Evolutionary conservation across 768 basidiomycete species (phyloP).

Genomic region (Kwoniella mangroviensis): DNA sequence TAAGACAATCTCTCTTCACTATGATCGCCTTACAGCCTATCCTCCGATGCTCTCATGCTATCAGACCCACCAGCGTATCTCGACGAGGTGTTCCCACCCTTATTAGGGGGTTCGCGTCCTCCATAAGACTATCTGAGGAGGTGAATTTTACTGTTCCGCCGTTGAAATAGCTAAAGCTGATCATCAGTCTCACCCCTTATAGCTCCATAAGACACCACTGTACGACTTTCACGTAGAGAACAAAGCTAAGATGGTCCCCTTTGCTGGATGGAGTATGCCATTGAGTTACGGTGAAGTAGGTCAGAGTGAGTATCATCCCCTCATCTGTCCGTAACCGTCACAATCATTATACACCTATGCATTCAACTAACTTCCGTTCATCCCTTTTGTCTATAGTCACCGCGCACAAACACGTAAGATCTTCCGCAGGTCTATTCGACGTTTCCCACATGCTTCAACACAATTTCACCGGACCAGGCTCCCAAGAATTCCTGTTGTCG

Average conservation of each 20-base stretch:
- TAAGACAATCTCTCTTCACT: background rate
- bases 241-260: constrained; percentile 93
- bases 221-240: constrained; percentile 82
- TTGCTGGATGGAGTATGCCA: constrained; percentile 95
- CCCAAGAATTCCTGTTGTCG: constrained; percentile 81
- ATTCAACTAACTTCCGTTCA: background rate
- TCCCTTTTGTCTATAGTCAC: constrained; percentile 64
- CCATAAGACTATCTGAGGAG: constrained; percentile 17
- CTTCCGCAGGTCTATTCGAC: constrained; percentile 84
- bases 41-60: constrained; percentile 15
- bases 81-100: background rate
- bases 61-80: background rate
- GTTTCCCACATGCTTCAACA: constrained; percentile 96
- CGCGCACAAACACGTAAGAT: constrained; percentile 87
- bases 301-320: constrained; percentile 64
- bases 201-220: constrained; percentile 72
- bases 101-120: constrained; percentile 22
- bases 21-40: constrained; percentile 19
- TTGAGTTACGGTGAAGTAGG: constrained; percentile 80
- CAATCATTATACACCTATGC: no score
- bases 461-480: constrained; percentile 81
- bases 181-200: background rate
- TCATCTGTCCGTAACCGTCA: background rate
- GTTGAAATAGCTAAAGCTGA: background rate
- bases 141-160: constrained; percentile 1